Conservation (phyloP, 2,329 filamentous ascomycete genomes). For the Aspergillus chevalieri region DNA sequence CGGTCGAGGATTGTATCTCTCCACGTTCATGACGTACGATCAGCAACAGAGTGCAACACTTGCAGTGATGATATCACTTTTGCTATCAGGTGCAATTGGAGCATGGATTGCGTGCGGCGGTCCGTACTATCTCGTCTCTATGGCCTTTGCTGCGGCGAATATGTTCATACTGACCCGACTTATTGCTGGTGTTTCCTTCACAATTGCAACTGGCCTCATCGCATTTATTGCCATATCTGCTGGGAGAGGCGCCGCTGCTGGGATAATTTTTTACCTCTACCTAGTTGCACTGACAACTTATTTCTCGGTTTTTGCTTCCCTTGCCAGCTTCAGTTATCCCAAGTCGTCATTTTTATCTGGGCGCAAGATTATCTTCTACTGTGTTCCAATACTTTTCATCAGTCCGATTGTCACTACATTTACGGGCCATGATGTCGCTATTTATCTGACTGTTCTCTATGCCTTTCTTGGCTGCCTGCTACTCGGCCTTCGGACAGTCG, state of each 20-base stretch:
- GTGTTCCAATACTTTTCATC: slow-evolving; percentile 52
- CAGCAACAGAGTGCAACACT: slow-evolving; percentile 51
- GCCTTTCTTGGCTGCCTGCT: slow-evolving; percentile 48
- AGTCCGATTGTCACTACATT: slow-evolving; percentile 54
- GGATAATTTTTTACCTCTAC: slow-evolving; percentile 56
- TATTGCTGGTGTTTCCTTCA: slow-evolving; percentile 48
- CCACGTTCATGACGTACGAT: slow-evolving; percentile 47
- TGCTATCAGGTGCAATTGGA: slow-evolving; percentile 56
- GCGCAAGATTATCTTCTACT: slow-evolving; percentile 49
- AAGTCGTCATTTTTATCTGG: slow-evolving; percentile 54
- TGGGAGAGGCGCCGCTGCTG: slow-evolving; percentile 40
- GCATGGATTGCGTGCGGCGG: slow-evolving; percentile 60
- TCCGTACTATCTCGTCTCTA: slow-evolving; percentile 55
- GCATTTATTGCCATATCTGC: slow-evolving; percentile 49
- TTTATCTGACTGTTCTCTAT: slow-evolving; percentile 53
- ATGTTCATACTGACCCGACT: slow-evolving; percentile 51
- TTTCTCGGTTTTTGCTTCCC: slow-evolving; percentile 51
- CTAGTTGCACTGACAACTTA: slow-evolving; percentile 54
- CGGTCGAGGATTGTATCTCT: slow-evolving; percentile 57
- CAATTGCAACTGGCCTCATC: slow-evolving; percentile 47
- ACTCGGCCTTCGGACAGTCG: slow-evolving; percentile 48
- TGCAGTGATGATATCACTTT: slow-evolving; percentile 53
- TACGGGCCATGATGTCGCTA: slow-evolving; percentile 47
- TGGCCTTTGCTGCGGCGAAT: slow-evolving; percentile 51
- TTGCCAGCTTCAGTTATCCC: slow-evolving; percentile 50